phyloP scores from a whole-genome alignment of 148 eudicot species.

The Vaccinium macrocarpon region DNA sequence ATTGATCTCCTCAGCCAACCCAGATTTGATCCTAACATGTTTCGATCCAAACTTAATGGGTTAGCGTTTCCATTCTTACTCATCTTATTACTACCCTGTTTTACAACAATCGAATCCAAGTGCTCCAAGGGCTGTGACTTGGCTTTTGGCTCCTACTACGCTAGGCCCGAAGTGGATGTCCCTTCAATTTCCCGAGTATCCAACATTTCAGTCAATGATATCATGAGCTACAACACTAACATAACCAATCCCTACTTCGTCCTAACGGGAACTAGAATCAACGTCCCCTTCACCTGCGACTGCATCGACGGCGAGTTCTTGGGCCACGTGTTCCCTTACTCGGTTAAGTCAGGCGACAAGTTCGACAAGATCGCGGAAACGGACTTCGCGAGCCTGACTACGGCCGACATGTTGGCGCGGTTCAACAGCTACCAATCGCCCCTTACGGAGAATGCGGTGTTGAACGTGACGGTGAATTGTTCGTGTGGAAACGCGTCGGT shows the following conservation, averaged over 20 bases:
- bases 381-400: too few species aligned
- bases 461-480: too few species aligned
- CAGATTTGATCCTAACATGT: neutral
- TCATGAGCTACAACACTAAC: constrained; percentile 37
- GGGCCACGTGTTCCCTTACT: constrained; percentile 36
- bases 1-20: too few species aligned
- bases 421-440: too few species aligned
- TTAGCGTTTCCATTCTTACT: neutral
- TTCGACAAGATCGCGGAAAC: too few species aligned
- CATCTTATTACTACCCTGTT: neutral
- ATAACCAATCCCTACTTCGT: constrained; percentile 39
- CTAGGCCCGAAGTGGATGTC: constrained; percentile 24
- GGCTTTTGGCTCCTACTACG: constrained; percentile 59
- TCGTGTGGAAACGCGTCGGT: too few species aligned
- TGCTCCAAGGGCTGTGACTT: constrained; percentile 49
- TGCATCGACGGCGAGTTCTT: constrained; percentile 47
- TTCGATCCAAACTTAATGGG: neutral
- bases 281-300: constrained; percentile 48
- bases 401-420: too few species aligned
- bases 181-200: constrained; percentile 17
- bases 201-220: constrained; percentile 9
- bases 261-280: constrained; percentile 23
- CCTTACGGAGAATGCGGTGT: too few species aligned
- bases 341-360: too few species aligned
- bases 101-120: constrained; percentile 24